These are phyloP conservation scores for Sarocladium oryzae DNA, from an alignment of 2,329 filamentous ascomycete species.

Conservation along the genomic window DNA sequence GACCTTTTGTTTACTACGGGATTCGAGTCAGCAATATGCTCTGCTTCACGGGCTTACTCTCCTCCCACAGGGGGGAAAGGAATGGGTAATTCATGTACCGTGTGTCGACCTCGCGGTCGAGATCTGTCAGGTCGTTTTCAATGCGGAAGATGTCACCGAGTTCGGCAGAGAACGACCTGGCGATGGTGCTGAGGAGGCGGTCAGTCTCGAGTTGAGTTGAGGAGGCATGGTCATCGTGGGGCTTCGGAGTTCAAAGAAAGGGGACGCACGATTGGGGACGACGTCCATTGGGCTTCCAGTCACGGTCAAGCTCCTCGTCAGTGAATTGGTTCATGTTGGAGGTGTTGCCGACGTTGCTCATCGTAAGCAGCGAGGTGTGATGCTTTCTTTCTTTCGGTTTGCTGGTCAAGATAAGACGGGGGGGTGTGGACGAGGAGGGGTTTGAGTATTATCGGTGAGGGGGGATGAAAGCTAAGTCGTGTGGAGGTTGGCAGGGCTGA, in stretches of 20 bases:
- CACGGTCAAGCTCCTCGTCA: constrained; percentile 65
- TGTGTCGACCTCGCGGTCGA: constrained; percentile 69
- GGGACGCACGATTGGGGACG: constrained; percentile 74
- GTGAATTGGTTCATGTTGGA: constrained; percentile 29
- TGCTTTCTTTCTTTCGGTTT: neutral
- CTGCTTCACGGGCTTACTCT: neutral
- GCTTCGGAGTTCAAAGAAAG: constrained; percentile 13
- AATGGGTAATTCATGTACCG: constrained; percentile 50
- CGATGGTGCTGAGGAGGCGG: constrained; percentile 62
- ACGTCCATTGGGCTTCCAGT: constrained; percentile 72
- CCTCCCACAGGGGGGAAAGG: no score
- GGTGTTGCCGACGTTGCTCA: constrained; percentile 5
- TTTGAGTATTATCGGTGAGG: neutral
- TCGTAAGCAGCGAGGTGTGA: neutral
- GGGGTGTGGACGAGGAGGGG: neutral
- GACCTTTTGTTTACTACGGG: constrained; percentile 71
- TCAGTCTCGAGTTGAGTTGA: constrained; percentile 28
- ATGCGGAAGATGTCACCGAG: constrained; percentile 87
- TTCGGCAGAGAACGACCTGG: constrained; percentile 78
- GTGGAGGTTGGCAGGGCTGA: neutral
- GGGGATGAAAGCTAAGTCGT: neutral
- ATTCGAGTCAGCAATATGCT: neutral
- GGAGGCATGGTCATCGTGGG: constrained; percentile 41
- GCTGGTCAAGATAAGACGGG: no score
- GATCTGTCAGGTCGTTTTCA: constrained; percentile 66